Base-by-base conservation (phyloP, 1,284 basidiomycete genomes). In the Chalciporus sp. region DNA sequence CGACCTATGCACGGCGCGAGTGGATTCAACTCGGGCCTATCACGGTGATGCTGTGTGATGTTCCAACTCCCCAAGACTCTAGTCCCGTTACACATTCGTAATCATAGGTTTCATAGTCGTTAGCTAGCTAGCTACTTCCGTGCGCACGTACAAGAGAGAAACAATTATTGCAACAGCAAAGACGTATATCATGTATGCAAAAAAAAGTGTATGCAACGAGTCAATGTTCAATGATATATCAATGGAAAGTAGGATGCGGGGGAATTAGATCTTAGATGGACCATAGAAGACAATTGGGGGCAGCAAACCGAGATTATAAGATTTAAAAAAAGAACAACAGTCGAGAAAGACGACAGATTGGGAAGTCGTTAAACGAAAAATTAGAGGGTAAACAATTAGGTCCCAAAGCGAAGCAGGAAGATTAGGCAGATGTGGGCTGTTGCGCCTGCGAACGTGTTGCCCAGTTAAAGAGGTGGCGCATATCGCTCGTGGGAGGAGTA, bases 381-480 rank as follows among this genome's bases (percentile, higher is more conserved):
- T 49, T 46, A n/a, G 40, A 29, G 16, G 42, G 46, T 26, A 50
- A 44, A 59, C 59, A 67, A 58, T 55, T 57, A 59, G 60, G 58
- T 66, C 44, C 44, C 37, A 54, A 49, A 49, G 17, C 29, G n/a
- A 29, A 29, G 39, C 29, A 47, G 29, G 45, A 51, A n/a, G 28
- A 54, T 58, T 65, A 72, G 52, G 69, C 60, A 52, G 69, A 56
- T 61, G 68, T 72, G 53, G 70, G 60, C 51, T 68, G 67, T 56
- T 68, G 73, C 56, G 67, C 59, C 59, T 76, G 75, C 51, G 77
- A 78, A 54, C 85, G 80, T 58, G 80, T 84, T 47, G 86, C 83
- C 89, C 89, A 91, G 59, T 79, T 81, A 71, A 91, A 91, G 45
- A 90, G 74, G 64, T 89, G 84, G 52, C 85, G 83, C 74, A 89